Evolutionary conservation across 1,284 basidiomycete genomes (phyloP), one percentile per base, ranked within the genome.

Genomic region (Trametes sp.): DNA sequence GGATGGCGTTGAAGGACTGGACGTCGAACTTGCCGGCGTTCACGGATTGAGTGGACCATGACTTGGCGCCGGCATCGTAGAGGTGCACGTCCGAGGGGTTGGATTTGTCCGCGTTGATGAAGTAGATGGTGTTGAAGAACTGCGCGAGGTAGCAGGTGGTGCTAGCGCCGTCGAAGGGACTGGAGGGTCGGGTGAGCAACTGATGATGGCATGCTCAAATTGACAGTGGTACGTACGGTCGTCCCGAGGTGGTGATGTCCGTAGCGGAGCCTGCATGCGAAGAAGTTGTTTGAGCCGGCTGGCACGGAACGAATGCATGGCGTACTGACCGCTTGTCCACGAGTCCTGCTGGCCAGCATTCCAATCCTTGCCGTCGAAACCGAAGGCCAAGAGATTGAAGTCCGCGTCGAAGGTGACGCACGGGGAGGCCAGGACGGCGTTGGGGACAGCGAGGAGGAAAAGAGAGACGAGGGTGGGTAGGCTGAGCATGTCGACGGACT

Each of bases 81-180:
- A 93, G 89, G 75, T 92, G 84, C 45, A 93, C 77, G 52, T 79
- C 79, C 8, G 86, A 84, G 0, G 88, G 82, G 71, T 87, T 88
- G 26, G 85, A 79, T 14, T 82, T 78, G 75, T 95, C 92, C 2
- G 84, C 93, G 70, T 90, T 89, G 50, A 94, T 74, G 44, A 95
- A 86, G 72, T 95, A 95, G 72, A 96, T 82, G 42, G 92, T 85
- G 69, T 93, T 92, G 68, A 78, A 81, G 75, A 87, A 93, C 84
- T 92, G 84, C 10, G 90, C 82, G 56, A 93, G 82, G 77, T 88
- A 93, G 76, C 91, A 93, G 19, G 87, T 89, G 3, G 87, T 85
- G 73, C 84, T 86, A 21, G 74, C 66, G 35, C 84, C 87, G 72
- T 91, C 80, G 68, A 93, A 93, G 21, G 91, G 83, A 50, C 90